Percentiles rank a stretch among this genome's conserved stretches.
phyloP scores from a whole-genome alignment of 2,329 filamentous ascomycete genomes.

The Apiospora arundinis region DNA sequence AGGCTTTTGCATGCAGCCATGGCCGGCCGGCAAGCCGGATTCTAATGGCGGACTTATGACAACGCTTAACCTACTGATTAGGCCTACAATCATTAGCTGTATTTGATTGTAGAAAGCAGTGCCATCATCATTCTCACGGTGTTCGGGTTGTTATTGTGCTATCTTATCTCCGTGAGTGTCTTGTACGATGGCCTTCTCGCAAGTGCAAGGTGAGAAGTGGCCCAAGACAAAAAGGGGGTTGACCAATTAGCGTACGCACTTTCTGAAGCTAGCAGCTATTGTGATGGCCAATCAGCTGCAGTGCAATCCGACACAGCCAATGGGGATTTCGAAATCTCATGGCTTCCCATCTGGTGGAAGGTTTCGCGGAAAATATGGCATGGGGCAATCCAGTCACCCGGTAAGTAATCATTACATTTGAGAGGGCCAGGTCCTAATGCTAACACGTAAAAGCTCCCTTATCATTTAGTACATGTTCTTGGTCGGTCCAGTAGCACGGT shows the following conservation, averaged over 20 bases:
- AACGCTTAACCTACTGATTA: too few species aligned
- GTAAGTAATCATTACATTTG: too few species aligned
- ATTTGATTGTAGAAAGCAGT: too few species aligned
- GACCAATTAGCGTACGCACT: constrained; percentile 28
- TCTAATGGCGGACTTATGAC: background rate
- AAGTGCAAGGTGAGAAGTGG: background rate
- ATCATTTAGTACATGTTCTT: too few species aligned
- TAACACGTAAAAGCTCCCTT: too few species aligned
- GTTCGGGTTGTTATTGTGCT: background rate
- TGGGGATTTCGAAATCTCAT: background rate
- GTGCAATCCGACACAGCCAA: background rate
- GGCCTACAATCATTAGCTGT: background rate
- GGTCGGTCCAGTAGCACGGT: too few species aligned
- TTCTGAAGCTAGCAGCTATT: constrained; percentile 27
- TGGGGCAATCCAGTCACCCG: too few species aligned
- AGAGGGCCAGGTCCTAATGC: too few species aligned
- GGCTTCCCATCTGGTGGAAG: too few species aligned
- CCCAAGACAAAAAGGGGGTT: background rate
- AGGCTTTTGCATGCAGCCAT: background rate
- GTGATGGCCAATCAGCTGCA: background rate
- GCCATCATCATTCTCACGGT: background rate
- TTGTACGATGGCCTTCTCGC: background rate
- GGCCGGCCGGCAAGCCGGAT: too few species aligned
- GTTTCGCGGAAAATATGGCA: too few species aligned
- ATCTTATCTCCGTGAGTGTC: background rate